Base-by-base conservation (phyloP, 768 basidiomycete genomes). In the Boletus rubroflammeus region DNA sequence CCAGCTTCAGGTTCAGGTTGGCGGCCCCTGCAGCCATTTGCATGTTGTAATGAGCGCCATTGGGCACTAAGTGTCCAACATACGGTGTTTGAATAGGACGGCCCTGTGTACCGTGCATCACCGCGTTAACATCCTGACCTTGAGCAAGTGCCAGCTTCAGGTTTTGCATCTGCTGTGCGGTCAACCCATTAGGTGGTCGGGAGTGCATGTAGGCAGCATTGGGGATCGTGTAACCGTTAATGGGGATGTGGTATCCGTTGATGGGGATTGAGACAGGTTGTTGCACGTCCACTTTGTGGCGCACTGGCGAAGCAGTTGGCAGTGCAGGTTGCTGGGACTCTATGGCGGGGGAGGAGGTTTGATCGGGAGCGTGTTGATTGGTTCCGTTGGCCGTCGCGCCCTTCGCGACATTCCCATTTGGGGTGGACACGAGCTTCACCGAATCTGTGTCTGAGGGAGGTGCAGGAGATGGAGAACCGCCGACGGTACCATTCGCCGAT, bases 121-220 rank as follows among this genome's bases (percentile, higher is more conserved):
- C 60, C 43, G 49, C 46, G 50, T 73, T 72, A 35, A 76, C 60
- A 41, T 78, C 79, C 54, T 73, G 75, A 17, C 66, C 69, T 50
- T 69, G 71, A 34, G 78, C 78, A 54, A 84, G 79, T 4, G 78
- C 81, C 9, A 78, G 70, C 68, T 85, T 85, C 39, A 86, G 61
- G 51, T 73, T 77, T 65, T 84, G 82, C 66, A 86, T 72, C 61
- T 86, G 84, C 55, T 86, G 85, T 19, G 72, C 54, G 32, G 75
- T 81, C 43, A 86, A 65, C 2, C 73, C 72, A 41, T 72, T 74
- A 5, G 70, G 69, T 43, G 73, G 75, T 47, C 71, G 72, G 44
- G 57, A 62, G 41, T 62, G 73, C 70, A 69, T 69, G 62, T 62
- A 69, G 48, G 67, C 64, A 6, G 70, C 60, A 46, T 70, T 75